Percentiles rank a stretch among this genome's conserved stretches.
Conservation (phyloP, 1,284 basidiomycete genomes). For the Xanthoconium separans region DNA sequence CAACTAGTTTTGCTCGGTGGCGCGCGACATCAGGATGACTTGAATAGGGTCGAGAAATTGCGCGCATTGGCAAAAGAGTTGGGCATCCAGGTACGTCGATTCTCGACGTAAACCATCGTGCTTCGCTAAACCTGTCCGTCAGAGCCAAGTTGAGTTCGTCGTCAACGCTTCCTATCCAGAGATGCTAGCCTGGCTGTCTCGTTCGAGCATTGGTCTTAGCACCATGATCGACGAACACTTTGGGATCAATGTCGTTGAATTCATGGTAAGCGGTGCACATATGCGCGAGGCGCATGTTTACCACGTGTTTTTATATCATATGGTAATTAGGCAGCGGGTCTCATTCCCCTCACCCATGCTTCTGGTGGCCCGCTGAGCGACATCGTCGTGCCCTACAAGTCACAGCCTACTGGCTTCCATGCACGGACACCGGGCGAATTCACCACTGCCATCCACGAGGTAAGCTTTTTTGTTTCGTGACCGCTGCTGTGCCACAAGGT, state of each 20-base stretch:
- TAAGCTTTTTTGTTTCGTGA: slow-evolving; percentile 26
- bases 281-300: slow-evolving; percentile 13
- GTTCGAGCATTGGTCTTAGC: slow-evolving; percentile 83
- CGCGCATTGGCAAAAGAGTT: slow-evolving; percentile 61
- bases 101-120: background rate
- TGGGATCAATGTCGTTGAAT: slow-evolving; percentile 97
- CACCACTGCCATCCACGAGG: slow-evolving; percentile 66
- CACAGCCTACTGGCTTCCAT: slow-evolving; percentile 69
- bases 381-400: slow-evolving; percentile 79
- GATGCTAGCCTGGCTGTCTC: slow-evolving; percentile 69
- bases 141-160: slow-evolving; percentile 76
- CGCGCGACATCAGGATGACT: slow-evolving; percentile 76
- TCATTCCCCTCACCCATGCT: slow-evolving; percentile 90
- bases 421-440: slow-evolving; percentile 71
- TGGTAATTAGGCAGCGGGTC: slow-evolving; percentile 76
- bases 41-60: slow-evolving; percentile 65
- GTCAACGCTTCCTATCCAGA: slow-evolving; percentile 81
- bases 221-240: slow-evolving; percentile 99
- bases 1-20: slow-evolving; percentile 82
- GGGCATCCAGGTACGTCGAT: slow-evolving; percentile 54
- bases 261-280: slow-evolving; percentile 67
- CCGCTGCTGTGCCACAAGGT: background rate
- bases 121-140: slow-evolving; percentile 8
- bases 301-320: slow-evolving; percentile 5
- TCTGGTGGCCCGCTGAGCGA: slow-evolving; percentile 92